Percentiles rank a stretch among this genome's conserved stretches.
phyloP scores from a whole-genome alignment of 305 asterid species.

The Plantago coronopus region DNA sequence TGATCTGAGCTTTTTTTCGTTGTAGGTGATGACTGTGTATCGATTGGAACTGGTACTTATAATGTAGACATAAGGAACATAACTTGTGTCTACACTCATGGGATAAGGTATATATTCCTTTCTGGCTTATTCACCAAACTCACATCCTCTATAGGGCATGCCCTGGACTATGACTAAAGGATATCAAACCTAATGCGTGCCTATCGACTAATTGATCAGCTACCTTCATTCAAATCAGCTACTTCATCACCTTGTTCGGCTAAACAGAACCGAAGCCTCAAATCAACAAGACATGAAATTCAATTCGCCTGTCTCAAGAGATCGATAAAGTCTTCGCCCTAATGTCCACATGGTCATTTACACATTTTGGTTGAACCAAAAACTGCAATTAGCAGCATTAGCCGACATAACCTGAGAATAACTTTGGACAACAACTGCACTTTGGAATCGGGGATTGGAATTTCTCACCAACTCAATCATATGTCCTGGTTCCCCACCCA shows the following conservation, averaged over 20 bases:
- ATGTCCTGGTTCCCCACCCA: background rate
- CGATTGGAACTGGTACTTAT: slow-evolving; percentile 81
- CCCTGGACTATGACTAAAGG: too few species aligned
- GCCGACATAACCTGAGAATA: slow-evolving; percentile 16
- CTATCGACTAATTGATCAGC: too few species aligned
- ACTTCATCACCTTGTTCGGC: background rate
- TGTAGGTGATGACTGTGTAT: slow-evolving; percentile 95
- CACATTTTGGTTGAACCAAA: slow-evolving; percentile 10
- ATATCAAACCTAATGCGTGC: too few species aligned
- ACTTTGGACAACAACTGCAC: slow-evolving; percentile 12
- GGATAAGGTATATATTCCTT: slow-evolving; percentile 69
- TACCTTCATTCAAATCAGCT: too few species aligned
- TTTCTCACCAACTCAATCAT: slow-evolving; percentile 13
- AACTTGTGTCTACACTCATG: slow-evolving; percentile 90
- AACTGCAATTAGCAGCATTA: slow-evolving; percentile 17
- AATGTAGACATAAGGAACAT: slow-evolving; percentile 72
- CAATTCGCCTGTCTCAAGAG: too few species aligned
- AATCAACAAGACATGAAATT: too few species aligned
- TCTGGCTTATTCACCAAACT: background rate
- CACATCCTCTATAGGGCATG: background rate
- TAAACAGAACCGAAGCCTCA: background rate
- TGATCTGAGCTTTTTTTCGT: slow-evolving; percentile 1
- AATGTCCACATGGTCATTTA: background rate
- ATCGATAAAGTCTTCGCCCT: too few species aligned
- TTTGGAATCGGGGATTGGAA: slow-evolving; percentile 11